Evolutionary conservation across 306 rosid genomes (phyloP).

Genomic region (Potentilla sterilis): DNA sequence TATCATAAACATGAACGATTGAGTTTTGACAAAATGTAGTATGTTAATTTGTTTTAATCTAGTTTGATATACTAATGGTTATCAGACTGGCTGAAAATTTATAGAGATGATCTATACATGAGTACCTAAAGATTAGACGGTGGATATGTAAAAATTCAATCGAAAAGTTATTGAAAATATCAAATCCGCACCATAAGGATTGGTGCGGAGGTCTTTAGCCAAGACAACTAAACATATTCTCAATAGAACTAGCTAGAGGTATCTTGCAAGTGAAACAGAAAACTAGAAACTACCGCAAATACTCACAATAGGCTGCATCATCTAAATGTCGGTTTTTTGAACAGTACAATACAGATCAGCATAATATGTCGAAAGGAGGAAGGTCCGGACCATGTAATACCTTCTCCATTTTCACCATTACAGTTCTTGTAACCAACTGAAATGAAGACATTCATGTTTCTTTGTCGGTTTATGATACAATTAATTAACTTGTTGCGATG

Average conservation of each 20-base stretch:
- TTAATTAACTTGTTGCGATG: conserved; percentile 24
- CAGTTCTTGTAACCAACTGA: not conserved
- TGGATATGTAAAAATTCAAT: too few relatives aligned
- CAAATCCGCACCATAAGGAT: too few relatives aligned
- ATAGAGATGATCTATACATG: too few relatives aligned
- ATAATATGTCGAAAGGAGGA: not conserved
- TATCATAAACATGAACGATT: too few relatives aligned
- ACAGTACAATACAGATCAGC: not conserved
- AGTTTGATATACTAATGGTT: too few relatives aligned
- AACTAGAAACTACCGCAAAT: not conserved
- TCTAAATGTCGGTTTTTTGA: not conserved
- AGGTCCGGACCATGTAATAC: not conserved
- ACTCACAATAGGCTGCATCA: not conserved
- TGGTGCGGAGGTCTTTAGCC: too few relatives aligned
- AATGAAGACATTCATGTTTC: not conserved
- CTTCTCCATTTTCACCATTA: conserved; percentile 1
- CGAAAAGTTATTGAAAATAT: too few relatives aligned
- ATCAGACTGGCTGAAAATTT: too few relatives aligned
- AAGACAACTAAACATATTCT: not conserved
- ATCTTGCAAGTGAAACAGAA: not conserved
- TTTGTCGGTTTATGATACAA: not conserved
- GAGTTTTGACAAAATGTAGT: too few relatives aligned
- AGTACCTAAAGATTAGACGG: too few relatives aligned
- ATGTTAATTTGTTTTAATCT: too few relatives aligned
- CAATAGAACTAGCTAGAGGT: not conserved